These are phyloP conservation scores for Phyllostachys edulis DNA, from an alignment of 176 grass and related monocot species.

Conservation along the genomic window DNA sequence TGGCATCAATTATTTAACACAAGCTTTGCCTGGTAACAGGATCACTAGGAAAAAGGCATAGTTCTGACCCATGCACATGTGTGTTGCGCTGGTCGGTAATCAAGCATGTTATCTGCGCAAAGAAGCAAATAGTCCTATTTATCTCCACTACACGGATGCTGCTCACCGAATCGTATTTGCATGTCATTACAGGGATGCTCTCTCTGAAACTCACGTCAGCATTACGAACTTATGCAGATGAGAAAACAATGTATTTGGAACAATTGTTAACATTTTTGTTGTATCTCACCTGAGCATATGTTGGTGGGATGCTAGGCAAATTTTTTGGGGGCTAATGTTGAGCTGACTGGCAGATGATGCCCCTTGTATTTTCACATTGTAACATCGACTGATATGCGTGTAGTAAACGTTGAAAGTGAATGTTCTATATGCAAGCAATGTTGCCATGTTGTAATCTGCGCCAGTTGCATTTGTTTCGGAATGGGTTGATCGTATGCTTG, in stretches of 20 bases:
- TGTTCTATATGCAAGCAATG: neutral
- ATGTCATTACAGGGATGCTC: neutral
- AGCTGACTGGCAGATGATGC: neutral
- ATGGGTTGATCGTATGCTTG: neutral
- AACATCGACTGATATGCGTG: neutral
- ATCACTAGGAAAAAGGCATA: slow-evolving; percentile 95
- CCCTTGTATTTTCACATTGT: slow-evolving; percentile 19
- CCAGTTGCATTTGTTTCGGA: neutral
- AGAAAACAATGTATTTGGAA: slow-evolving; percentile 20
- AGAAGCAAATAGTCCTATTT: neutral
- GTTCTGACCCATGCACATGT: neutral
- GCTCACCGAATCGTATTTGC: neutral
- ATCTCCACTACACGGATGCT: neutral
- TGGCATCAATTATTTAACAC: slow-evolving; percentile 9
- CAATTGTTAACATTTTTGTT: slow-evolving; percentile 21
- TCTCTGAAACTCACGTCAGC: slow-evolving; percentile 19
- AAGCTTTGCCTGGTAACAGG: slow-evolving; percentile 45
- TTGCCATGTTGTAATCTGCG: neutral
- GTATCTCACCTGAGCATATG: slow-evolving; percentile 21
- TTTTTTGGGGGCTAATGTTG: slow-evolving; percentile 3
- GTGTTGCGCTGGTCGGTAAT: neutral
- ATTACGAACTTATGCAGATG: slow-evolving; percentile 7
- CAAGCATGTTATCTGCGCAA: slow-evolving; percentile 22
- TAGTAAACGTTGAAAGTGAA: neutral
- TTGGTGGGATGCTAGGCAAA: neutral